Evolutionary conservation across 192 early-diverging fungal genomes (phyloP), one percentile per base, ranked within the genome.

Genomic region (Linnemannia hyalina): DNA sequence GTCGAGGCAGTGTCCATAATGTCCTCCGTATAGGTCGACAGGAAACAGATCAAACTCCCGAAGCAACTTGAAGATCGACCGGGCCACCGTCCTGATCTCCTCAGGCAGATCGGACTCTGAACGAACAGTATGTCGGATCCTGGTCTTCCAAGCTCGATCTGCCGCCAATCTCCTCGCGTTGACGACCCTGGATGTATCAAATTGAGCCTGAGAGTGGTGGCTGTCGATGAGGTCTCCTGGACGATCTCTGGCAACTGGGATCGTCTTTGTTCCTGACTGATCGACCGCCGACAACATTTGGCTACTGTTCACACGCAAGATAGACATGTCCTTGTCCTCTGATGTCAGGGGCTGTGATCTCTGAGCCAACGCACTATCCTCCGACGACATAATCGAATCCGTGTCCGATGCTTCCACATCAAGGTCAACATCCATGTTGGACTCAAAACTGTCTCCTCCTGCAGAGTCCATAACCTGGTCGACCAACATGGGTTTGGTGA

Each of bases 401-500:
- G 41, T 68, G n/a, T 86, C 84, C 2, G 84, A 81, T 26, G 68
- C 80, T 22, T 81, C 75, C 13, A 86, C 70, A 1, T 81, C 78
- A 23, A 86, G 41, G 36, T 81, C 75, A 3, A 86, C 32, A 38
- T 74, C 79, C 0, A 70, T 68, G 4, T 22, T 68, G 1, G 60
- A 55, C 23, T 80, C 83, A 55, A 57, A 57, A 3, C 49, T 57
- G 10, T 29, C 23, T 26, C 42, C 68, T 23, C 55, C 74, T 23
- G 83, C 83, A 69, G 79, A 86, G 49, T 86, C 83, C 83, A 86
- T 86, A 5, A 86, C 83, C 32, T 86, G 83, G 44, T 86, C 83
- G 23, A 86, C 63, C 69, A 81, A 42, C 40, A 86, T 86, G 0
- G 83, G 83, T 38, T 86, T 86, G 9, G 83, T 86, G 22, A 86